Percentiles rank a stretch among this genome's conserved stretches.
These are phyloP conservation scores for Sphaerulina musiva DNA, from an alignment of 2,329 filamentous ascomycete species.

Conservation along the genomic window DNA sequence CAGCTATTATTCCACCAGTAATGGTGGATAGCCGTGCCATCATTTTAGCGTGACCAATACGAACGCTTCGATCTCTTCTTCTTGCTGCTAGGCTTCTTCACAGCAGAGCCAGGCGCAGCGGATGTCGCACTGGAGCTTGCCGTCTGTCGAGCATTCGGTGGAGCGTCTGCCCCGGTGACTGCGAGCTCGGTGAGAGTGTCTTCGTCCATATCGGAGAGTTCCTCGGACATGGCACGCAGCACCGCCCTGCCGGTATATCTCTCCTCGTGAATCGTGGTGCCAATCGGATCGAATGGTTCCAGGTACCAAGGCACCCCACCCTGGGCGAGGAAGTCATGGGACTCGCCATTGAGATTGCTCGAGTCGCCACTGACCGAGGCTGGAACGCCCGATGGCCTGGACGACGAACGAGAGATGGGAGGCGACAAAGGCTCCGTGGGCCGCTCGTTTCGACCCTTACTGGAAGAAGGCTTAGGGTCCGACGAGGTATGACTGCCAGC, in stretches of 20 bases:
- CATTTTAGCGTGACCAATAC: conserved; percentile 12
- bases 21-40: too few species aligned
- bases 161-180: conserved; percentile 17
- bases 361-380: conserved; percentile 17
- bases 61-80: conserved; percentile 13
- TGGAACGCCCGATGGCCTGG: conserved; percentile 11
- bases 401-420: conserved; percentile 28
- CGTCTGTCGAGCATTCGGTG: conserved; percentile 12
- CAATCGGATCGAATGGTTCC: conserved; percentile 68
- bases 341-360: conserved; percentile 27
- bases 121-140: not conserved
- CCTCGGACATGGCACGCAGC: conserved; percentile 66
- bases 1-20: too few species aligned
- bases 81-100: conserved; percentile 4
- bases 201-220: conserved; percentile 81
- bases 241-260: conserved; percentile 67
- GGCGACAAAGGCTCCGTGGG: conserved; percentile 33
- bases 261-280: conserved; percentile 73
- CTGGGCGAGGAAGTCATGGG: conserved; percentile 44
- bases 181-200: conserved; percentile 66
- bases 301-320: conserved; percentile 89
- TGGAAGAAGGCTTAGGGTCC: conserved; percentile 6
- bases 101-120: not conserved
- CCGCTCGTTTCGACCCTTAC: conserved; percentile 19
- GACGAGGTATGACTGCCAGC: conserved; percentile 24